Conservation (phyloP, 2,329 filamentous ascomycete genomes). For the Alternaria sp. region DNA sequence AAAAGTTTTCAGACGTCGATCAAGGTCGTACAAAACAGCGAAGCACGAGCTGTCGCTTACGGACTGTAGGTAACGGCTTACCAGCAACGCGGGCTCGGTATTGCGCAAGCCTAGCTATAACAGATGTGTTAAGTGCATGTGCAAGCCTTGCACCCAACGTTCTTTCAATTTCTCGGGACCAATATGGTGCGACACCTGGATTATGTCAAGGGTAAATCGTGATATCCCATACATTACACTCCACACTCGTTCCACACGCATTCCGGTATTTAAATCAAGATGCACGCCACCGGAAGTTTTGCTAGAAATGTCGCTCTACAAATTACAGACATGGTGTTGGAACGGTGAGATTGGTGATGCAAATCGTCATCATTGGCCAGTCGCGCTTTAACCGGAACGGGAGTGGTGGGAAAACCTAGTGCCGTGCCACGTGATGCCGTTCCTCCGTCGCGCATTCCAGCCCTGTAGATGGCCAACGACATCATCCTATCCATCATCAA, state of each 20-base stretch:
- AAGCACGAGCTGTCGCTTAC: constrained; percentile 28
- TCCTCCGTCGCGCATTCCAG: constrained; percentile 4
- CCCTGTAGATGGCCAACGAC: constrained; percentile 11
- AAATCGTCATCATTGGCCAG: constrained; percentile 16
- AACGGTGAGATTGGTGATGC: constrained; percentile 9
- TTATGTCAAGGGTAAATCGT: constrained; percentile 16
- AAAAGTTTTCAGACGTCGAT: constrained; percentile 13
- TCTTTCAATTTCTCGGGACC: constrained; percentile 1
- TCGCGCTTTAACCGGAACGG: constrained; percentile 23
- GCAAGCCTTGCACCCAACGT: constrained; percentile 8
- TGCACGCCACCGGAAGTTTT: constrained; percentile 19
- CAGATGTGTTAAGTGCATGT: constrained; percentile 22
- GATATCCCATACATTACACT: neutral
- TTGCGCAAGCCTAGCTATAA: constrained; percentile 23
- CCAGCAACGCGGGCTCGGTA: constrained; percentile 23
- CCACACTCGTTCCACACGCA: neutral
- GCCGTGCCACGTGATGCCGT: constrained; percentile 25
- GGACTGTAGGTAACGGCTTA: constrained; percentile 23
- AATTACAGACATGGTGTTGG: constrained; percentile 14
- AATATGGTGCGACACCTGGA: constrained; percentile 14
- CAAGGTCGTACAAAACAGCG: constrained; percentile 19
- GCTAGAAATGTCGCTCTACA: constrained; percentile 8
- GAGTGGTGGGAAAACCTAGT: constrained; percentile 27
- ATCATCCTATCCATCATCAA: constrained; percentile 13
- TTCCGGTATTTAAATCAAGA: neutral